phyloP scores from a whole-genome alignment of 148 eudicot species.

The Rhododendron mucronatum region DNA sequence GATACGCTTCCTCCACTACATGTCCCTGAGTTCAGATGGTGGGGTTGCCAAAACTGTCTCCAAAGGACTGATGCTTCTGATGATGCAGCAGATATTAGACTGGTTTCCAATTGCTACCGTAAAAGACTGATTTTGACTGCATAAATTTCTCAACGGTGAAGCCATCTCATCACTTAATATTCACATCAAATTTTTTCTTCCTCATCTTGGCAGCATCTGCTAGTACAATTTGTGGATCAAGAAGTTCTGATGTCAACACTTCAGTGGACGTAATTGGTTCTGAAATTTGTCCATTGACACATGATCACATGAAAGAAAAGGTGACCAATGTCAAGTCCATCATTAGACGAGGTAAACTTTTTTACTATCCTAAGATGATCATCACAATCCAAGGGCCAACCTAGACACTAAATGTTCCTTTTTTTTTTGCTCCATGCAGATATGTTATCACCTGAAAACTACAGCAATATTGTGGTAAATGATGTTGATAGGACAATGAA shows the following conservation, averaged over 20 bases:
- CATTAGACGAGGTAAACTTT: conserved; percentile 13
- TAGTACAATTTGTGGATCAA: conserved; percentile 5
- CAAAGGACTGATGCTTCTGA: conserved; percentile 7
- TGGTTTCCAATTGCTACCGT: conserved; percentile 12
- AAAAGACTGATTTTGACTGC: neutral
- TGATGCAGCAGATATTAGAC: conserved; percentile 6
- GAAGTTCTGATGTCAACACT: conserved; percentile 7
- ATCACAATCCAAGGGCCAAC: neutral
- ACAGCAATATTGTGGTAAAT: conserved; percentile 1
- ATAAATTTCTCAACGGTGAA: neutral
- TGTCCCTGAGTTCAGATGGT: conserved; percentile 19
- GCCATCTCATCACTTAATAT: neutral
- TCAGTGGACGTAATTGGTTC: neutral
- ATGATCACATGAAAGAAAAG: neutral
- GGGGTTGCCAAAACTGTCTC: conserved; percentile 23
- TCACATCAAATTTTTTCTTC: conserved; percentile 5
- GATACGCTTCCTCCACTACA: conserved; percentile 19
- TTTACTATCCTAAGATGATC: neutral
- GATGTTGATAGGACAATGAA: conserved; percentile 7
- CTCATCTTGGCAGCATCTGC: conserved; percentile 15
- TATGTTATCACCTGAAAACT: neutral
- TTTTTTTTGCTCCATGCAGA: neutral
- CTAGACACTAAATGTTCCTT: neutral
- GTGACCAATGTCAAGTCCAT: neutral
- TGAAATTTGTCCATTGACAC: conserved; percentile 5